Evolutionary conservation across 1,284 basidiomycete species (phyloP), one percentile per base, ranked within the genome.

Genomic region (Ustilago vetiveriae): DNA sequence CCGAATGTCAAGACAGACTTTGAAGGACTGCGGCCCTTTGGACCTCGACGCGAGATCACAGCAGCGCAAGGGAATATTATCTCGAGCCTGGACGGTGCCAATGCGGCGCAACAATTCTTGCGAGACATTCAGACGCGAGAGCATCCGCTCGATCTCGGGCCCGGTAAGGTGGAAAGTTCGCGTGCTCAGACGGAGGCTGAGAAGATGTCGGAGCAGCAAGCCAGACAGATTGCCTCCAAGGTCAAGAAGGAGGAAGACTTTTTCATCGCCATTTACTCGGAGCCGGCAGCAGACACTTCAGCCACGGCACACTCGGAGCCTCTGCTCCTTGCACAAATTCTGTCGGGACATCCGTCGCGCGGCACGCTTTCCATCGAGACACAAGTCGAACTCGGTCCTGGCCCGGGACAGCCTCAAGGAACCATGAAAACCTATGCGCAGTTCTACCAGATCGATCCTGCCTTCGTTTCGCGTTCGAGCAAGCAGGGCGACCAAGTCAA

Each of bases 21-120:
- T 74, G 83, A 85, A 16, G 87, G 86, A 2, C 78, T 90, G 11
- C 78, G 83, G 19, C 82, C 86, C 0, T 81, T 94, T 27, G 88
- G 87, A 3, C 72, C 79, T 1, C 79, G 85, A 1, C 83, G 89
- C 78, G 84, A 76, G 1, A 85, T 93, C 17, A 88, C 89, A 4
- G 83, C 85, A 89, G 86, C 88, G 2, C 88, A 90, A 80, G 92
- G 91, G 0, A 94, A 94, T 76, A 85, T 94, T 66, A 84, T 94
- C 19, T 86, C 90, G 37, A 82, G 85, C 3, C 82, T 92, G 3
- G 84, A 90, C 70, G 80, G 84, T 47, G 76, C 83, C 10, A 94
- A 92, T 74, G 91, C 92, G 0, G 88, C 90, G 0, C 85, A 87
- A 53, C 83, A 89, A 3, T 85, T 94, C 10, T 84, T 94, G 35